Evolutionary conservation across 1,284 basidiomycete species (phyloP), one percentile per base, ranked within the genome.

Genomic region (Pyrrhoderma lamaoense): DNA sequence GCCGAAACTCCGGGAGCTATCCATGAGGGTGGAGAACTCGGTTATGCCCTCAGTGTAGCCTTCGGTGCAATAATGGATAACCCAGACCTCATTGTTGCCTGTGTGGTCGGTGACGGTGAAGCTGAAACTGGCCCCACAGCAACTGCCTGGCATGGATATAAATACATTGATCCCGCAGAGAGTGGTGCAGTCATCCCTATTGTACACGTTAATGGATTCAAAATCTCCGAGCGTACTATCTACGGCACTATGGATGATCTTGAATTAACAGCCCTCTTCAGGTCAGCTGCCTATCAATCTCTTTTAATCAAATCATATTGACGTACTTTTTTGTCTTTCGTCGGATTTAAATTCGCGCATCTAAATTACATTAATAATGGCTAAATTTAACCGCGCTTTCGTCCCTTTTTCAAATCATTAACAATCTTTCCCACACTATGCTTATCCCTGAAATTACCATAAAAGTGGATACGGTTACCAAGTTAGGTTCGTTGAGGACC

Each of bases 11-110:
- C 90, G 18, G 91, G 92, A 5, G 74, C 80, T 2, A 92, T 94
- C 57, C 92, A 94, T 60, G 92, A 95, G 68, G 92, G 92, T 51
- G 83, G 91, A 35, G 91, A 93, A 65, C 76, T 93, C n/a, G 90
- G 89, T 13, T 92, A 92, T 59, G 88, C 90, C 0, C 79, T 94
- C 38, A 75, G 82, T 34, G 89, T 91, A 8, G 78, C 89, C 0
- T 93, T 89, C 60, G 88, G 88, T 35, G 80, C 84, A 14, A 77
- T 91, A 58, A 91, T 94, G 87, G 92, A 94, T 67, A 85, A 88
- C 55, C 91, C 90, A 8, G 77, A 93, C 61, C 78, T 90, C 18
- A 77, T 93, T 58, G 79, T 85, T 14, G 76, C 84, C 43, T 88
- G 82, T 56, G 74, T 94, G 35, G 71, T 94, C 18, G 92, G 91